Conservation (phyloP, 2,329 filamentous ascomycete genomes). For the Fonsecaea monophora region DNA sequence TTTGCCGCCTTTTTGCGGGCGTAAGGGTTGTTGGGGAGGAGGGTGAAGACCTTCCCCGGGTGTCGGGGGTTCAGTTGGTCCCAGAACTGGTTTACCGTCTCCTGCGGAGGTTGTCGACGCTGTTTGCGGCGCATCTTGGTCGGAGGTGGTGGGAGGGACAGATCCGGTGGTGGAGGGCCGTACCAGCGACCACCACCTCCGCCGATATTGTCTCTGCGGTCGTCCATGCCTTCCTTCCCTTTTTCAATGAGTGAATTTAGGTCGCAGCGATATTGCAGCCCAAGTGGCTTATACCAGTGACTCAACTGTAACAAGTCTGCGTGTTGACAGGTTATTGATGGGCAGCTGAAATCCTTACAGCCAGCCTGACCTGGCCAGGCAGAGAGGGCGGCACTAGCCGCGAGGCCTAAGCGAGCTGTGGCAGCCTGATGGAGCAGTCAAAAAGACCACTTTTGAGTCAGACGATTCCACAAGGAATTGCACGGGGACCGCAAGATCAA, state of each 20-base stretch:
- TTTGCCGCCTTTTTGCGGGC: constrained; percentile 65
- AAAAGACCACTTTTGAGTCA: constrained; percentile 1
- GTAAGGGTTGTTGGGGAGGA: constrained; percentile 73
- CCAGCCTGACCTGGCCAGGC: too few species aligned
- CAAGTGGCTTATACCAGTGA: neutral
- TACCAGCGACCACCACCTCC: constrained; percentile 25
- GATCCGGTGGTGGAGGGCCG: constrained; percentile 19
- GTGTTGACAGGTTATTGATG: neutral
- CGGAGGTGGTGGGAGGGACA: constrained; percentile 9
- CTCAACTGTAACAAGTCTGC: neutral
- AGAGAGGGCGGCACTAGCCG: neutral
- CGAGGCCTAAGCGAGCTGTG: constrained; percentile 9
- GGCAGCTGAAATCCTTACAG: too few species aligned
- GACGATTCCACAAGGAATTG: neutral
- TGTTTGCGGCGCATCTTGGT: constrained; percentile 31
- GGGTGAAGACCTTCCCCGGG: constrained; percentile 74
- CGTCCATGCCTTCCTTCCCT: constrained; percentile 14
- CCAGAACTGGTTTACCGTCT: constrained; percentile 76
- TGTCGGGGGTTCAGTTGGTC: constrained; percentile 71
- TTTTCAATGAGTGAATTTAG: neutral
- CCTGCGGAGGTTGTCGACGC: constrained; percentile 62
- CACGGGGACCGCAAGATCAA: neutral
- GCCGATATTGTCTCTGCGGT: constrained; percentile 27
- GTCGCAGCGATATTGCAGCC: neutral
- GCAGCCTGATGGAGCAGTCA: constrained; percentile 10